Percentiles rank a stretch among this genome's conserved stretches.
phyloP scores from a whole-genome alignment of 176 grass and related monocot species.

The Juncus inflexus region DNA sequence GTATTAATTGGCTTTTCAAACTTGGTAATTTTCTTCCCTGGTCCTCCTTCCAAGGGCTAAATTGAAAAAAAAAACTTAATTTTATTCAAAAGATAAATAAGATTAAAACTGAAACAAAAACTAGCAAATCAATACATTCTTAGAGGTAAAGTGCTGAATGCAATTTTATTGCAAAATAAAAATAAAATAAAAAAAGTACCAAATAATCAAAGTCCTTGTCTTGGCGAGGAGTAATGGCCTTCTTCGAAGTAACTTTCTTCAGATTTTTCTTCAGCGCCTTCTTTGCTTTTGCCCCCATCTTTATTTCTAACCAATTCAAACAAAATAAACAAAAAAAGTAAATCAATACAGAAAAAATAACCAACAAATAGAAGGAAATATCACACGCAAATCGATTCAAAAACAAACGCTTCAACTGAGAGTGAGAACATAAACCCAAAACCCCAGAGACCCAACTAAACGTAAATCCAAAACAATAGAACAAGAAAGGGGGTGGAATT shows the following conservation, averaged over 20 bases:
- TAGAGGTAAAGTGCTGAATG: neutral
- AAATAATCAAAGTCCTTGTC: slow-evolving; percentile 36
- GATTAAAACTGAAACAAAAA: neutral
- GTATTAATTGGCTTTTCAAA: slow-evolving; percentile 51
- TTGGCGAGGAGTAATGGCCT: slow-evolving; percentile 10
- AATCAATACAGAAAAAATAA: neutral
- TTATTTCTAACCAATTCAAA: slow-evolving; percentile 5
- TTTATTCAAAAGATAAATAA: neutral
- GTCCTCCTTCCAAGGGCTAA: slow-evolving; percentile 67
- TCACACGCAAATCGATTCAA: no score
- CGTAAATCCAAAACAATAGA: no score
- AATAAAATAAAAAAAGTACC: slow-evolving; percentile 22
- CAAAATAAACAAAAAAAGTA: neutral
- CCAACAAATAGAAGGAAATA: neutral
- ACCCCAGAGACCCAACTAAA: neutral
- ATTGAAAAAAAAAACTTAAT: neutral
- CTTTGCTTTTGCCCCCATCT: slow-evolving; percentile 40
- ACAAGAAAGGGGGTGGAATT: no score
- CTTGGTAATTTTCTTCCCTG: slow-evolving; percentile 27
- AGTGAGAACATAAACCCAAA: neutral
- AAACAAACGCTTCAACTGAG: no score
- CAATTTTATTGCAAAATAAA: neutral
- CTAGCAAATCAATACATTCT: neutral
- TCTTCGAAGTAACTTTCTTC: slow-evolving; percentile 29
- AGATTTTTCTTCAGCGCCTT: slow-evolving; percentile 38